Evolutionary conservation across 1,284 basidiomycete genomes (phyloP), one percentile per base, ranked within the genome.

Genomic region (Cerrena zonata): DNA sequence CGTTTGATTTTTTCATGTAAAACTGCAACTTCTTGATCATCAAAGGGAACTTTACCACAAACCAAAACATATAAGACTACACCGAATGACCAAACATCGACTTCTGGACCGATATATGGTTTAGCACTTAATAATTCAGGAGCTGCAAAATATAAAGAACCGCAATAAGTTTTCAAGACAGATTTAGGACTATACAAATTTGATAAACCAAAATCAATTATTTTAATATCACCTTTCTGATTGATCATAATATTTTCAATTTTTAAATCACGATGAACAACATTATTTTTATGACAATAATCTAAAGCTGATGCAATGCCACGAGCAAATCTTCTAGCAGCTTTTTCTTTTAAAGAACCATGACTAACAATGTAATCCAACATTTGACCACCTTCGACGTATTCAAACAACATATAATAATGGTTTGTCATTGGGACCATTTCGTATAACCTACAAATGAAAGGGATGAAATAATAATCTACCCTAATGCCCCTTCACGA

Each of bases 231-330:
- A 12, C 95, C 95, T 1, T 91, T 92, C 59, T 96, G 94, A 1
- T 94, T 97, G 61, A 99, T 98, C 62, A 99, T 86, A 61, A 99
- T 99, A 71, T 97, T 99, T 70, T 99, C 94, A 64, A 99, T 99
- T 77, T 99, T 99, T 57, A 99, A 83, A 72, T 99, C 82, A 57
- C 95, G 88, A 69, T 99, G 96, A 3, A 99, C 94, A 61, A 99
- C 93, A 60, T 87, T 95, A 70, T 99, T 99, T 63, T 86, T 84
- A 72, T 99, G 96, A 67, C 94, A 97, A 69, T 99, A 98, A 63
- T 96, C 90, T 37, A 99, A 75, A 0, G 96, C 95, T 59, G 89
- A 91, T 30, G 90, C 94, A 58, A 99, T 98, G 70, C 99, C 96
- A 21, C 95, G 75, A 0, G 94, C 94, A 71, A 99, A 99, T 73